Evolutionary conservation across 352 stramenopile species (phyloP).

Genomic region (Phytophthora aleatoria): DNA sequence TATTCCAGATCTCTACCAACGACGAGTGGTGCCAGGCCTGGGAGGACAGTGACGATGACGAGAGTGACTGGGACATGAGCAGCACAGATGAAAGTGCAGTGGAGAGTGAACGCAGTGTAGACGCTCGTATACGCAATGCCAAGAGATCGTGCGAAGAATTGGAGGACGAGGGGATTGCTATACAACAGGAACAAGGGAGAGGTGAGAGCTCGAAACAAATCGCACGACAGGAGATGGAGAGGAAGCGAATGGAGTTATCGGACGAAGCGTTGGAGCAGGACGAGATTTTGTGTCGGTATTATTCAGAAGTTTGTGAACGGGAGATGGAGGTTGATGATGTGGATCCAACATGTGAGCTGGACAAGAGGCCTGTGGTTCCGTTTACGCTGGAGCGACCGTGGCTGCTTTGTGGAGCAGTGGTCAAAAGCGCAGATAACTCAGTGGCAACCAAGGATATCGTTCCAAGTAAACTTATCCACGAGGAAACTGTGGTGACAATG

Average conservation of each 20-base stretch:
- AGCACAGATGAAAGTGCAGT: slow-evolving; percentile 15
- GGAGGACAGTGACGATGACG: slow-evolving; percentile 52
- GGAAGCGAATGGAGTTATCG: slow-evolving; percentile 14
- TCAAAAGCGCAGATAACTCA: slow-evolving; percentile 8
- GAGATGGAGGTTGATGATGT: slow-evolving; percentile 15
- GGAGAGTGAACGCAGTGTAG: neutral
- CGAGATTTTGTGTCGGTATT: slow-evolving; percentile 54
- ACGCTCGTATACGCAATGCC: slow-evolving; percentile 10
- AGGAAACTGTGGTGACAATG: slow-evolving; percentile 51
- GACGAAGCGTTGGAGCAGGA: slow-evolving; percentile 28
- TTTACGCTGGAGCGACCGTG: slow-evolving; percentile 48
- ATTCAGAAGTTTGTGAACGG: slow-evolving; percentile 16
- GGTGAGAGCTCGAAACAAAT: slow-evolving; percentile 1
- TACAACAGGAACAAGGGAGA: neutral
- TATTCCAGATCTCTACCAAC: slow-evolving; percentile 65
- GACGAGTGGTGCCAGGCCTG: slow-evolving; percentile 75
- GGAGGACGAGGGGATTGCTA: slow-evolving; percentile 7
- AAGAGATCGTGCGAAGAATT: slow-evolving; percentile 27
- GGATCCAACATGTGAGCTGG: slow-evolving; percentile 17
- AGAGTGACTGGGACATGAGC: slow-evolving; percentile 33
- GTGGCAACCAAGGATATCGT: neutral
- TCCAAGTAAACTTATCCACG: slow-evolving; percentile 46
- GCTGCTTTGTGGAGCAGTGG: slow-evolving; percentile 39
- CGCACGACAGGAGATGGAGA: slow-evolving; percentile 7
- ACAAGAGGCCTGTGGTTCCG: slow-evolving; percentile 8